A percentile compares a stretch with the other conserved stretches of the same genome.
Evolutionary conservation across 2,329 filamentous ascomycete genomes (phyloP).

Genomic region (Chrysoporthe deuterocubensis): DNA sequence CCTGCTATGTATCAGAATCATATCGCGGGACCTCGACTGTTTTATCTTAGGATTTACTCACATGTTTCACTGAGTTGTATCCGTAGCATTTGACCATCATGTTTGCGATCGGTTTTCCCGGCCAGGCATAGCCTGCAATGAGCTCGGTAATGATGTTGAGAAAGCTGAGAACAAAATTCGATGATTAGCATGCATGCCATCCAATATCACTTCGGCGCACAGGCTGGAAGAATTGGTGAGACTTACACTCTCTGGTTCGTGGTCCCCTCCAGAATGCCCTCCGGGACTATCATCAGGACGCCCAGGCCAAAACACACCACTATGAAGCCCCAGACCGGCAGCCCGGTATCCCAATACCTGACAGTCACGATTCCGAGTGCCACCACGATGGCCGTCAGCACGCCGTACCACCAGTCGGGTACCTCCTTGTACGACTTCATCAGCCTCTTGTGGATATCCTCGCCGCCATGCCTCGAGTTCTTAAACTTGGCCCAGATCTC

Average conservation of each 20-base stretch:
- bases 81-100: slow-evolving; percentile 42
- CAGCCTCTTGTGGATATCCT: slow-evolving; percentile 44
- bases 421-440: slow-evolving; percentile 43
- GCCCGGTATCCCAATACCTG: slow-evolving; percentile 34
- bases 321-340: slow-evolving; percentile 38
- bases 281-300: slow-evolving; percentile 33
- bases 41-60: neutral
- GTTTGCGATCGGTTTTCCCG: slow-evolving; percentile 38
- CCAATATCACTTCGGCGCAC: neutral
- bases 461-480: slow-evolving; percentile 35
- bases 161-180: slow-evolving; percentile 27
- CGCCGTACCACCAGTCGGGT: slow-evolving; percentile 46
- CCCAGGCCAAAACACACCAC: slow-evolving; percentile 35
- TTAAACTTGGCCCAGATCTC: slow-evolving; percentile 41
- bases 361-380: slow-evolving; percentile 39
- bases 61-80: slow-evolving; percentile 40
- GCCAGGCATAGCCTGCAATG: slow-evolving; percentile 40
- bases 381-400: slow-evolving; percentile 39
- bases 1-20: slow-evolving; percentile 10
- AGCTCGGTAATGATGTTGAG: slow-evolving; percentile 40
- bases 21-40: neutral
- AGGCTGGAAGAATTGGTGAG: neutral
- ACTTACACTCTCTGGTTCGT: slow-evolving; percentile 36
- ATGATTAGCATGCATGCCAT: neutral
- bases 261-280: slow-evolving; percentile 35